These are phyloP conservation scores for Penicillium sp. DNA, from an alignment of 2,329 filamentous ascomycete species.

Conservation along the genomic window DNA sequence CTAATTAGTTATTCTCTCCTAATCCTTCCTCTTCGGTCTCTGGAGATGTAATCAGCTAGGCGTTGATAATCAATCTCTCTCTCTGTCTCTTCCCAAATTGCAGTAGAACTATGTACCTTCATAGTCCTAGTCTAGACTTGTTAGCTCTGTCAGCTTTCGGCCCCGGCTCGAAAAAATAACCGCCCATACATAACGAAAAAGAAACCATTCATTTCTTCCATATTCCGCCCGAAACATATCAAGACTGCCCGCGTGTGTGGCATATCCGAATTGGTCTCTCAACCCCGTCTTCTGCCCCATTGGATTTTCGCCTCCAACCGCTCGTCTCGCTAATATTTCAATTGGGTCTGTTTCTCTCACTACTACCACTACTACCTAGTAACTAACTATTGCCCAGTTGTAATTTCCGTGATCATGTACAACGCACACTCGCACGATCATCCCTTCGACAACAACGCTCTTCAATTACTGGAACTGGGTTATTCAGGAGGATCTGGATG, in stretches of 20 bases:
- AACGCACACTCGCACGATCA: neutral
- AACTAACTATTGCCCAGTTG: neutral
- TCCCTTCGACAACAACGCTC: neutral
- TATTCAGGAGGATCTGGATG: neutral
- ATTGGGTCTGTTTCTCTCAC: neutral
- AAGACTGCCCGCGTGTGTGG: neutral
- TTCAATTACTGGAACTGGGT: neutral
- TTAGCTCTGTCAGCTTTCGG: too few species aligned
- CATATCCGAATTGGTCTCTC: conserved; percentile 11
- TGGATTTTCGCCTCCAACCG: neutral
- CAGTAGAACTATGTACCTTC: neutral
- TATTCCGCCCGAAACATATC: neutral
- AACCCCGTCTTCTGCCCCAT: conserved; percentile 6
- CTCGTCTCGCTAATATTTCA: conserved; percentile 9
- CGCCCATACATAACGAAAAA: conserved; percentile 1
- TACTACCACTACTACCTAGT: neutral
- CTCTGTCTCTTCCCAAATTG: neutral
- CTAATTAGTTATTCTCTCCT: neutral
- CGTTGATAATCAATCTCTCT: neutral
- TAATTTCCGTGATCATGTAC: too few species aligned
- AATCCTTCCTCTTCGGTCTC: neutral
- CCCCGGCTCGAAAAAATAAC: too few species aligned
- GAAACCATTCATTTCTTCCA: neutral
- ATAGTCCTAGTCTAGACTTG: neutral
- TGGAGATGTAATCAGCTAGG: neutral